phyloP scores from a whole-genome alignment of 495 filamentous ascomycete species.

The Daldinia childiae region DNA sequence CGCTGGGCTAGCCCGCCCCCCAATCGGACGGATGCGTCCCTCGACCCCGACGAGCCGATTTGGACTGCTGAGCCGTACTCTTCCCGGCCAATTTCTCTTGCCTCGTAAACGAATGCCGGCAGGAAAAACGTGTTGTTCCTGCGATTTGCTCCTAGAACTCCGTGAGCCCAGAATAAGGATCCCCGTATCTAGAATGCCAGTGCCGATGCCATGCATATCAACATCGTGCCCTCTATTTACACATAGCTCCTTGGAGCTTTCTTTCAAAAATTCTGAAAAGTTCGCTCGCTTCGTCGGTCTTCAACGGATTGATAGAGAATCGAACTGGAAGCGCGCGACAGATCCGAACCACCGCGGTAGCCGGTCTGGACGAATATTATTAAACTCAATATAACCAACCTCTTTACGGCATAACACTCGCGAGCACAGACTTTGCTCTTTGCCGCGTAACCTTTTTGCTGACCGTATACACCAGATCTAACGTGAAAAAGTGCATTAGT shows the following conservation, averaged over 20 bases:
- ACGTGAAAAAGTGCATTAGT: conserved; percentile 72
- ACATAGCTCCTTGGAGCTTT: conserved; percentile 51
- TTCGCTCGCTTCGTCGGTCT: conserved; percentile 40
- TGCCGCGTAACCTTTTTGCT: conserved; percentile 68
- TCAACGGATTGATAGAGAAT: conserved; percentile 43
- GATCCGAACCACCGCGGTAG: conserved; percentile 9
- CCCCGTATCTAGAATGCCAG: conserved; percentile 63
- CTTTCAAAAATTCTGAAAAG: conserved; percentile 46
- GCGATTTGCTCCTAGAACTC: conserved; percentile 59
- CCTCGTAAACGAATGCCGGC: conserved; percentile 51
- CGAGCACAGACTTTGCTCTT: conserved; percentile 56
- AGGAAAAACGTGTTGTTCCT: conserved; percentile 44
- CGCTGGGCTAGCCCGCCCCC: conserved; percentile 50
- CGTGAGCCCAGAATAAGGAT: conserved; percentile 52
- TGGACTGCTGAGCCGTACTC: conserved; percentile 17
- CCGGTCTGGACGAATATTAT: conserved; percentile 36
- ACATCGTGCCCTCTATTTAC: conserved; percentile 62
- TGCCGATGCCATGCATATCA: conserved; percentile 64
- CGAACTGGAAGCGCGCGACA: conserved; percentile 41
- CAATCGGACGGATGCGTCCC: conserved; percentile 41
- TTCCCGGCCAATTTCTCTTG: conserved; percentile 28
- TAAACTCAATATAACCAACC: conserved; percentile 25
- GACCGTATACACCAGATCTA: conserved; percentile 71
- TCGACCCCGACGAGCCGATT: conserved; percentile 36
- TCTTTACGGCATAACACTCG: conserved; percentile 53